Percentiles rank a stretch among this genome's conserved stretches.
Evolutionary conservation across 2,329 filamentous ascomycete species (phyloP).

Genomic region (Ploettnerulaceae sp.): DNA sequence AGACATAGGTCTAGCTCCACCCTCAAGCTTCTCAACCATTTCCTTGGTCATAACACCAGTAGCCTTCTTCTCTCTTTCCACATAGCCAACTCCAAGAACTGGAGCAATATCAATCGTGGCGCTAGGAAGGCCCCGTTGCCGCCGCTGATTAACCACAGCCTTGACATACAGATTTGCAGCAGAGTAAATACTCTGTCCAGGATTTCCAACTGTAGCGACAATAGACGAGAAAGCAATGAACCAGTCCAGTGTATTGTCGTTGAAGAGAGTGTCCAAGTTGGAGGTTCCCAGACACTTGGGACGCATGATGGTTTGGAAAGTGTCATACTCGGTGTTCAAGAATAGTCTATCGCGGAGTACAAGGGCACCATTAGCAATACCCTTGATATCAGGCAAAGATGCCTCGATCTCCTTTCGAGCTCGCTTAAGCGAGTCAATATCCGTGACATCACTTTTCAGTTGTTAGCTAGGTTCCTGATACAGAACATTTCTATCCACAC

Average conservation of each 20-base stretch:
- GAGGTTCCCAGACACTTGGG: constrained; percentile 36
- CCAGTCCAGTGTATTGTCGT: constrained; percentile 35
- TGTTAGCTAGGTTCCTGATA: too few relatives aligned
- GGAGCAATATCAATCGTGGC: constrained; percentile 49
- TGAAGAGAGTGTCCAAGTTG: constrained; percentile 34
- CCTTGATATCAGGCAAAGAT: constrained; percentile 36
- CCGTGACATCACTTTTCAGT: neutral
- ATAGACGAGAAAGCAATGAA: constrained; percentile 39
- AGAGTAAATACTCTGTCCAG: constrained; percentile 35
- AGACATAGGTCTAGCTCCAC: neutral
- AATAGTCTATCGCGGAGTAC: constrained; percentile 38
- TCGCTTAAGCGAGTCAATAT: neutral
- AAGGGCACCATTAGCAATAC: constrained; percentile 42
- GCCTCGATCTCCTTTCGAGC: neutral
- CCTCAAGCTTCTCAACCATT: neutral
- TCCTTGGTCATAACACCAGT: neutral
- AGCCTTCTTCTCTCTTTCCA: too few relatives aligned
- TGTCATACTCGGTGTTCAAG: constrained; percentile 28
- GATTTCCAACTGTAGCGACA: constrained; percentile 33
- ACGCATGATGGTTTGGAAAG: constrained; percentile 13
- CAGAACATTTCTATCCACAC: too few relatives aligned
- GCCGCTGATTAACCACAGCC: constrained; percentile 37
- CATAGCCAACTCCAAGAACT: constrained; percentile 40
- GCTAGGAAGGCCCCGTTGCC: constrained; percentile 38
- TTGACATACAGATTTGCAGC: constrained; percentile 35